A percentile compares a stretch with the other conserved stretches of the same genome.
Conservation (phyloP, 257 asterid genomes). For the Haberlea rhodopensis region DNA sequence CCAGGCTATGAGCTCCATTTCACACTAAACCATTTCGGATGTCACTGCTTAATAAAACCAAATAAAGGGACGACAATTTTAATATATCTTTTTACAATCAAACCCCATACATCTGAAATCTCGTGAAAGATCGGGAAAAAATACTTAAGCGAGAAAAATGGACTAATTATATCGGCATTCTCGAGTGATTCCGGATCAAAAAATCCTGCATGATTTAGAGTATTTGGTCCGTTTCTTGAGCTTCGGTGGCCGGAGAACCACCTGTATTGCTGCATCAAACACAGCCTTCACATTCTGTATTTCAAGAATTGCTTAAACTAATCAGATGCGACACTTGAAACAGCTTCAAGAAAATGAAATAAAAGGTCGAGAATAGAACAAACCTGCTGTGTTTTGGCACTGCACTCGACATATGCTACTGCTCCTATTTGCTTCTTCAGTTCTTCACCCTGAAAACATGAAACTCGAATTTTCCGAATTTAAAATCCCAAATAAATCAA, state of each 20-base stretch:
- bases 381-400: constrained; percentile 80
- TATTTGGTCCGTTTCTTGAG: constrained; percentile 51
- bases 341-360: too few relatives aligned
- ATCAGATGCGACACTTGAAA: neutral
- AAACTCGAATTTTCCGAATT: neutral
- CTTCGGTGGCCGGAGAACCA: constrained; percentile 70
- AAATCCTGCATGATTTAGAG: constrained; percentile 47
- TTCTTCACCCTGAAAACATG: constrained; percentile 60
- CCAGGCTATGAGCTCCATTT: too few relatives aligned
- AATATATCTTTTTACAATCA: neutral
- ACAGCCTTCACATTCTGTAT: constrained; percentile 75
- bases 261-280: constrained; percentile 78
- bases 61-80: too few relatives aligned
- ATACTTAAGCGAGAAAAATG: neutral
- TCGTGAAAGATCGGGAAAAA: neutral
- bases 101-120: neutral
- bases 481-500: too few relatives aligned
- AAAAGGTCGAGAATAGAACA: neutral
- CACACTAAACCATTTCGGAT: too few relatives aligned
- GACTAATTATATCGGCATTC: neutral
- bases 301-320: neutral
- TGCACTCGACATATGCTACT: constrained; percentile 71
- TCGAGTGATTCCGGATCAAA: constrained; percentile 29
- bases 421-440: constrained; percentile 76
- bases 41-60: too few relatives aligned